Evolutionary conservation across 352 stramenopile genomes (phyloP), one percentile per base, ranked within the genome.

Genomic region (Globisporangium heterothallicum): DNA sequence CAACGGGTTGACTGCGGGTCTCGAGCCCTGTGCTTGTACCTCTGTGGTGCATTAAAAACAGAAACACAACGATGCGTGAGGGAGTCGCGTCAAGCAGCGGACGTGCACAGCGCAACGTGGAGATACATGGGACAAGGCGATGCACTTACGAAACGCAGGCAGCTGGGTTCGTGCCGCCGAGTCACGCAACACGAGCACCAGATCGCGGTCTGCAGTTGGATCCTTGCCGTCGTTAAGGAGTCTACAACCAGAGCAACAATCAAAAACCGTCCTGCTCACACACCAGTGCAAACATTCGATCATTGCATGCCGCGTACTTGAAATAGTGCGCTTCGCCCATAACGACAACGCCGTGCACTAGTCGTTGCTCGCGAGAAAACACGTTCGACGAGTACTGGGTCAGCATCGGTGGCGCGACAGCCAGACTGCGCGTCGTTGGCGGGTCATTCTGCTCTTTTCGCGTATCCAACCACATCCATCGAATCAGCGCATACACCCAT

Each of bases 301-400:
- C 32, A 9, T 8, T 38, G 32, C 32, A 16, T 12, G 24, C 16
- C 9, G 56, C 56, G 19, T 61, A 86, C 72, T 73, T 76, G 56
- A 86, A 74, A 58, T 86, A 90, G 49, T 66, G 59, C 25, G 68
- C 49, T 41, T 77, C 68, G 12, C 68, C 65, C 61, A 74, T 72
- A 13, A 72, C 54, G n/a, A 49, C 58, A n/a, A 77, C 68, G 0
- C 64, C 61, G 3, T 56, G 48, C 3, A 36, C 30, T 0, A 88
- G 44, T n/a, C 60, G 56, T 30, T 80, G 73, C n/a, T 69, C 70
- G 42, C 61, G 65, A 27, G 52, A 64, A 40, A 78, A 86, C 19
- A 87, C 72, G 55, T 94, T 94, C 22, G 72, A 68, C 4, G 84
- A 94, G 63, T 92, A 92, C 46, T 90, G 84, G 34, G 84, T 92